Percentiles rank a stretch among this genome's conserved stretches.
Evolutionary conservation across 2,329 filamentous ascomycete species (phyloP).

Genomic region (Exophiala calicioides): DNA sequence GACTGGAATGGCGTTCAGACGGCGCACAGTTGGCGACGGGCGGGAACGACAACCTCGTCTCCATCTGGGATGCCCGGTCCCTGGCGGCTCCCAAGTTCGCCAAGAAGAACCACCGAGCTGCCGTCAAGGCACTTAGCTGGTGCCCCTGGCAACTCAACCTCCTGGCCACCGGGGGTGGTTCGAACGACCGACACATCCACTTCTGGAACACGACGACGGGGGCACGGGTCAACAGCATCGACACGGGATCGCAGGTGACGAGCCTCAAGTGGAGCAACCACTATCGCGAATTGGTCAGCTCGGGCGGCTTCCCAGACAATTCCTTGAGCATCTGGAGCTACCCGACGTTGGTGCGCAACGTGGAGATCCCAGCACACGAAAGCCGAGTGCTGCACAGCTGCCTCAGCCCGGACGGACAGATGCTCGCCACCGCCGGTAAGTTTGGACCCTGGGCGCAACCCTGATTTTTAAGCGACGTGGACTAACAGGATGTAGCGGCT

Average conservation of each 20-base stretch:
- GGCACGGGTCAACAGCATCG: slow-evolving; percentile 97
- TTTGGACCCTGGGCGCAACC: slow-evolving; percentile 12
- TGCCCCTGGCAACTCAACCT: slow-evolving; percentile 99
- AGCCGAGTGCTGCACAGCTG: slow-evolving; percentile 95
- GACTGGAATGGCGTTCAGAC: slow-evolving; percentile 95
- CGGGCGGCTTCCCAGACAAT: slow-evolving; percentile 98
- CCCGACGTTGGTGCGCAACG: slow-evolving; percentile 91
- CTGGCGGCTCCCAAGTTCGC: slow-evolving; percentile 95
- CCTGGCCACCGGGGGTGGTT: slow-evolving; percentile 91
- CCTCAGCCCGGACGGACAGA: slow-evolving; percentile 95
- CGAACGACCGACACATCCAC: slow-evolving; percentile 96
- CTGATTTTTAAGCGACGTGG: background rate
- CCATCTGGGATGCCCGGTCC: slow-evolving; percentile 97
- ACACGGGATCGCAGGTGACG: slow-evolving; percentile 96
- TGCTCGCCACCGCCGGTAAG: slow-evolving; percentile 87
- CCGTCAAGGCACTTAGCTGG: slow-evolving; percentile 97
- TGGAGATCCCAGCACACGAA: slow-evolving; percentile 97
- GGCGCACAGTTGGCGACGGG: slow-evolving; percentile 95
- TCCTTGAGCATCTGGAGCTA: slow-evolving; percentile 99
- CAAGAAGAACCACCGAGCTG: slow-evolving; percentile 99
- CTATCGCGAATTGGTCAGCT: slow-evolving; percentile 97
- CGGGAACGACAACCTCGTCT: slow-evolving; percentile 98
- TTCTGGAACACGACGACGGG: slow-evolving; percentile 99
- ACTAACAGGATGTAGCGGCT: slow-evolving; percentile 59
- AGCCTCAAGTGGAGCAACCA: slow-evolving; percentile 93